Evolutionary conservation across 805 yeast species (phyloP).

Genomic region (Clavispora santaluciae): DNA sequence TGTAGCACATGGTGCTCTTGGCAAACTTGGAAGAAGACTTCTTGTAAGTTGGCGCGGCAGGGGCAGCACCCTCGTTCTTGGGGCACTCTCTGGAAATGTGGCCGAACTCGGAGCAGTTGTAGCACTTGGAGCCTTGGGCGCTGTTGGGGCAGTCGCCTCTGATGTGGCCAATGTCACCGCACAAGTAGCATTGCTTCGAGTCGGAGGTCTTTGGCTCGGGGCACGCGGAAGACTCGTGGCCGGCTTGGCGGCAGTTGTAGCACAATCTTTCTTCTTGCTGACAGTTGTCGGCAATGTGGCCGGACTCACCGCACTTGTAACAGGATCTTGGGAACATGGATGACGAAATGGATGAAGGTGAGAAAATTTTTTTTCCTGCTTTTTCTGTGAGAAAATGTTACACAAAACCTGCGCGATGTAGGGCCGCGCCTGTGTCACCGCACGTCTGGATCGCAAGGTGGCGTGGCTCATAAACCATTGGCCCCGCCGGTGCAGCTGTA

Average conservation of each 20-base stretch:
- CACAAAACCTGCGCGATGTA: slow-evolving; percentile 3
- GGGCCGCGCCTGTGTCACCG: too few species aligned
- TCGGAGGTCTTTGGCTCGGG: slow-evolving; percentile 82
- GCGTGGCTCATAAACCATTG: too few species aligned
- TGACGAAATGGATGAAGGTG: neutral
- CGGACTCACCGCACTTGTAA: slow-evolving; percentile 88
- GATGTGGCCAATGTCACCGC: slow-evolving; percentile 88
- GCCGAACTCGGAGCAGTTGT: slow-evolving; percentile 72
- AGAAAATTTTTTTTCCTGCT: slow-evolving; percentile 7
- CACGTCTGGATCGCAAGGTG: too few species aligned
- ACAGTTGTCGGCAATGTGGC: slow-evolving; percentile 88
- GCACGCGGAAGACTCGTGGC: slow-evolving; percentile 86
- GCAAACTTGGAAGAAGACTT: slow-evolving; percentile 14
- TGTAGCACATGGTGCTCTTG: slow-evolving; percentile 66
- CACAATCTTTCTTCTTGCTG: slow-evolving; percentile 79
- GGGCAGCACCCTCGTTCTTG: slow-evolving; percentile 33
- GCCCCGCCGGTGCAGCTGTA: too few species aligned
- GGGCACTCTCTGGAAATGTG: slow-evolving; percentile 79
- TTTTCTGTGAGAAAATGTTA: neutral
- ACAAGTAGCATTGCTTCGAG: slow-evolving; percentile 87
- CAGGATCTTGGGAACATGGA: slow-evolving; percentile 63
- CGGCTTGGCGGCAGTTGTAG: slow-evolving; percentile 88
- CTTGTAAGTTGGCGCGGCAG: slow-evolving; percentile 19
- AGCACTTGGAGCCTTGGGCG: slow-evolving; percentile 69
- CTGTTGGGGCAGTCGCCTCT: slow-evolving; percentile 76